Evolutionary conservation across 768 basidiomycete species (phyloP).

Genomic region (Leccinum uliginosum): DNA sequence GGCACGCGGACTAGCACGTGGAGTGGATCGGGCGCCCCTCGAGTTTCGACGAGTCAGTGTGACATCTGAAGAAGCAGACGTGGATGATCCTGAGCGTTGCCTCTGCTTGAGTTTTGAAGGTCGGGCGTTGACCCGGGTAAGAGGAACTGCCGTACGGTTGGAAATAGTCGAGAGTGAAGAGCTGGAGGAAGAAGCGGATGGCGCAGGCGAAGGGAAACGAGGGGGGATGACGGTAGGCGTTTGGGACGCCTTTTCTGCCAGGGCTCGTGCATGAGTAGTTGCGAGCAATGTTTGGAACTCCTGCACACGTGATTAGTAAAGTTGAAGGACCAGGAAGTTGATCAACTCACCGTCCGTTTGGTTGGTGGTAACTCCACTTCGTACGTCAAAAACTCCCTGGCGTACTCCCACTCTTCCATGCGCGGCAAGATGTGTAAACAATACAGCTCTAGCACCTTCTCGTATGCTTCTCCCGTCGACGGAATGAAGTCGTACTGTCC

Average conservation of each 20-base stretch:
- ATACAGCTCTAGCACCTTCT: slow-evolving; percentile 73
- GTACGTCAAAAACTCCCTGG: slow-evolving; percentile 68
- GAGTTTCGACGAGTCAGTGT: slow-evolving; percentile 20
- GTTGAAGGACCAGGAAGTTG: not conserved
- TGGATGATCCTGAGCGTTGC: slow-evolving; percentile 19
- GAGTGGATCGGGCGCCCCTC: slow-evolving; percentile 5
- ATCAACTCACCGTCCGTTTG: slow-evolving; percentile 47
- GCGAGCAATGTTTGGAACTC: slow-evolving; percentile 32
- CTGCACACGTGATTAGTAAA: slow-evolving; percentile 12
- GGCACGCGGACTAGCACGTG: slow-evolving; percentile 11
- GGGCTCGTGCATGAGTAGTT: slow-evolving; percentile 19
- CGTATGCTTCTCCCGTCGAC: slow-evolving; percentile 53
- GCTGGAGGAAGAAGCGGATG: slow-evolving; percentile 54
- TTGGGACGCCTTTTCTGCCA: slow-evolving; percentile 22
- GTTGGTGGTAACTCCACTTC: slow-evolving; percentile 57
- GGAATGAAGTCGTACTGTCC: slow-evolving; percentile 32
- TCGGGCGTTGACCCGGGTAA: not conserved
- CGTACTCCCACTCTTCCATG: slow-evolving; percentile 77
- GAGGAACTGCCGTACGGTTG: slow-evolving; percentile 66
- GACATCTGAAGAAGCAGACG: slow-evolving; percentile 21
- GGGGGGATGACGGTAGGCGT: slow-evolving; percentile 24
- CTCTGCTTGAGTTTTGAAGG: slow-evolving; percentile 13
- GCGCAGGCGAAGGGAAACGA: slow-evolving; percentile 43
- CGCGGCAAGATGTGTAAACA: slow-evolving; percentile 68
- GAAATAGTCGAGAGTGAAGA: slow-evolving; percentile 71